phyloP scores from a whole-genome alignment of 441 rosid species.

The Populus hybrid region DNA sequence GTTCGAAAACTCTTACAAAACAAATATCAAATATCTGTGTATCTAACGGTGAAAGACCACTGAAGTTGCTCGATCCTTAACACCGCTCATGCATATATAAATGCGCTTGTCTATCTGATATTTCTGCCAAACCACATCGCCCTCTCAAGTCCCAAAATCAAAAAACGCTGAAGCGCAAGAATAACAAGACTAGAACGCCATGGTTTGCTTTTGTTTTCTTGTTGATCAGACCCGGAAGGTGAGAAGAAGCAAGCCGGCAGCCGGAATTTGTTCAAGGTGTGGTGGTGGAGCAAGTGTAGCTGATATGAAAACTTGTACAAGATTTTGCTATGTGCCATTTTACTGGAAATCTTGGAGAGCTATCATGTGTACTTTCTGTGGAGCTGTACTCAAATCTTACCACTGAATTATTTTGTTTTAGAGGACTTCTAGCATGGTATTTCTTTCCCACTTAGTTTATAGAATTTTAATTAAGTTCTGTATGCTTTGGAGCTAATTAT shows the following conservation, averaged over 20 bases:
- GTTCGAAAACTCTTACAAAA: neutral
- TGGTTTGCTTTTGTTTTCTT: constrained; percentile 79
- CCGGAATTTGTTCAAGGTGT: constrained; percentile 82
- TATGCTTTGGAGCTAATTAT: too few species aligned
- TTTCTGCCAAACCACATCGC: neutral
- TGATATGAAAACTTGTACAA: constrained; percentile 77
- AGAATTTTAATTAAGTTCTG: too few species aligned
- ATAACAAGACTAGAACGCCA: constrained; percentile 8
- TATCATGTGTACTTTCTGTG: constrained; percentile 76
- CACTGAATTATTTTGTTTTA: constrained; percentile 28
- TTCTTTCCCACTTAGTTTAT: neutral
- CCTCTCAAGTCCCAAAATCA: constrained; percentile 3
- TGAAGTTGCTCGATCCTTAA: constrained; percentile 21
- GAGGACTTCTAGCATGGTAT: neutral
- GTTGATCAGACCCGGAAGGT: constrained; percentile 79
- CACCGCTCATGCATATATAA: neutral
- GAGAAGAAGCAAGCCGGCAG: constrained; percentile 72
- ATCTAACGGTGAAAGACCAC: neutral
- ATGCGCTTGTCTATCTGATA: too few species aligned
- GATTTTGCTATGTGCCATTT: constrained; percentile 72
- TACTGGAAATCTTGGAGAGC: constrained; percentile 89
- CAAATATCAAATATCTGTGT: constrained; percentile 35
- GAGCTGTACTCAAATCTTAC: constrained; percentile 75
- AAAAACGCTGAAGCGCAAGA: constrained; percentile 9
- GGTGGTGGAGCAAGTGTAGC: constrained; percentile 92